These are phyloP conservation scores for Hypomontagnella monticulosa DNA, from an alignment of 495 filamentous ascomycete species.

Conservation along the genomic window DNA sequence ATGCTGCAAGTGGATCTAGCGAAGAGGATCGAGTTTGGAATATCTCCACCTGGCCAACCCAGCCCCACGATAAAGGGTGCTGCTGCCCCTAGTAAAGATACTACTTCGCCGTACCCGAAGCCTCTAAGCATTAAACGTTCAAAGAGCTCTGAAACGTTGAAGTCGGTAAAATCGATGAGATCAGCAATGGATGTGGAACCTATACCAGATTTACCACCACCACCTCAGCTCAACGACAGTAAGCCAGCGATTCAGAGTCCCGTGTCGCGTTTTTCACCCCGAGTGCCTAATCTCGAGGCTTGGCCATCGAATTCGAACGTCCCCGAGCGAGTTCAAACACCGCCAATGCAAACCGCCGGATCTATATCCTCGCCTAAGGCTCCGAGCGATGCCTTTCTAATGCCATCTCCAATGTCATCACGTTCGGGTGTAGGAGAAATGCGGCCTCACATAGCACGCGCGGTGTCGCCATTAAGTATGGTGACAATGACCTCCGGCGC, in stretches of 20 bases:
- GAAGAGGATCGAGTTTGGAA: constrained; percentile 44
- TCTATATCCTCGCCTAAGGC: constrained; percentile 35
- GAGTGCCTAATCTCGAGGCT: constrained; percentile 9
- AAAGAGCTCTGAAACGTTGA: constrained; percentile 1
- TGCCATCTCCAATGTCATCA: constrained; percentile 29
- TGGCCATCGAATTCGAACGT: not conserved
- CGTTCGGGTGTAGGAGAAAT: constrained; percentile 11
- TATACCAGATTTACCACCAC: constrained; percentile 1
- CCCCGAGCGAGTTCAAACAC: constrained; percentile 30
- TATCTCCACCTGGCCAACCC: constrained; percentile 44
- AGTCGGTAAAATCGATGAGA: not conserved
- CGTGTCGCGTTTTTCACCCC: constrained; percentile 18
- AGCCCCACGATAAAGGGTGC: constrained; percentile 45
- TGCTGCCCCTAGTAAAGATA: constrained; percentile 18
- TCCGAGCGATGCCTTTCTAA: constrained; percentile 31
- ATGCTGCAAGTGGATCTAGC: constrained; percentile 46
- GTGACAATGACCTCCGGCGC: constrained; percentile 35
- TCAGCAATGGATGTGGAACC: not conserved
- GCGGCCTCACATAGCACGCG: constrained; percentile 18
- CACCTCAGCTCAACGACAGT: constrained; percentile 6
- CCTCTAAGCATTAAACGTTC: constrained; percentile 37
- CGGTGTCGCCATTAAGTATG: constrained; percentile 32
- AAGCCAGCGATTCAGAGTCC: constrained; percentile 12
- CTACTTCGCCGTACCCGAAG: constrained; percentile 33
- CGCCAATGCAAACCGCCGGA: constrained; percentile 29